phyloP scores from a whole-genome alignment of 2,329 filamentous ascomycete genomes.

The Colletotrichum salicis region DNA sequence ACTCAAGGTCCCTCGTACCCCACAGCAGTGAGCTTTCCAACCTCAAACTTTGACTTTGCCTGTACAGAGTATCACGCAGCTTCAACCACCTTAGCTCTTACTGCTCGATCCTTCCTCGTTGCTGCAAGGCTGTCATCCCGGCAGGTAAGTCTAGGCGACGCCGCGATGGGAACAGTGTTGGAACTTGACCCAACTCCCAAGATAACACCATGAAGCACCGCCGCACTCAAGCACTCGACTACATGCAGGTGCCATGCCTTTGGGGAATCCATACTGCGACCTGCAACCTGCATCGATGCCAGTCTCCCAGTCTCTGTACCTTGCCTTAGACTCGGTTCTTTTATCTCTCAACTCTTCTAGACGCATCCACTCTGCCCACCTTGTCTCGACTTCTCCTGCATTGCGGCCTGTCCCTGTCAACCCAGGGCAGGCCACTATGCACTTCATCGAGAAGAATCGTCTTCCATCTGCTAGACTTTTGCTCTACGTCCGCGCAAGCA shows the following conservation, averaged over 20 bases:
- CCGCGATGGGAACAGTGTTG: no score
- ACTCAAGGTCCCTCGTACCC: neutral
- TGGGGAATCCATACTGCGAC: neutral
- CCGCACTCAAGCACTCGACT: conserved; percentile 17
- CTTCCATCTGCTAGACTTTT: neutral
- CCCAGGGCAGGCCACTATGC: conserved; percentile 19
- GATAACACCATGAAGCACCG: conserved; percentile 20
- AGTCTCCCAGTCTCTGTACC: conserved; percentile 2
- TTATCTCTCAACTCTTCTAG: neutral
- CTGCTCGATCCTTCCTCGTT: conserved; percentile 3
- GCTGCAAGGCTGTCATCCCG: conserved; percentile 10
- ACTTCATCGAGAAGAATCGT: conserved; percentile 18
- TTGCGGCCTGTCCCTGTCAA: conserved; percentile 25
- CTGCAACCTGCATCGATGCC: no score
- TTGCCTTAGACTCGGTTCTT: conserved; percentile 7
- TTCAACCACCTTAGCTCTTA: conserved; percentile 23
- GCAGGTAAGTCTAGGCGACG: neutral
- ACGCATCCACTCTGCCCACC: conserved; percentile 11
- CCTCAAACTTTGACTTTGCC: neutral
- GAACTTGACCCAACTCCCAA: neutral
- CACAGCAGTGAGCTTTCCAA: neutral
- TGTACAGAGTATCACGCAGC: neutral
- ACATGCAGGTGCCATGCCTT: conserved; percentile 24
- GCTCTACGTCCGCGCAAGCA: neutral
- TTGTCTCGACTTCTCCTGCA: conserved; percentile 3